Evolutionary conservation across 768 basidiomycete genomes (phyloP), one percentile per base, ranked within the genome.

Genomic region (Mycena albidolilacea): DNA sequence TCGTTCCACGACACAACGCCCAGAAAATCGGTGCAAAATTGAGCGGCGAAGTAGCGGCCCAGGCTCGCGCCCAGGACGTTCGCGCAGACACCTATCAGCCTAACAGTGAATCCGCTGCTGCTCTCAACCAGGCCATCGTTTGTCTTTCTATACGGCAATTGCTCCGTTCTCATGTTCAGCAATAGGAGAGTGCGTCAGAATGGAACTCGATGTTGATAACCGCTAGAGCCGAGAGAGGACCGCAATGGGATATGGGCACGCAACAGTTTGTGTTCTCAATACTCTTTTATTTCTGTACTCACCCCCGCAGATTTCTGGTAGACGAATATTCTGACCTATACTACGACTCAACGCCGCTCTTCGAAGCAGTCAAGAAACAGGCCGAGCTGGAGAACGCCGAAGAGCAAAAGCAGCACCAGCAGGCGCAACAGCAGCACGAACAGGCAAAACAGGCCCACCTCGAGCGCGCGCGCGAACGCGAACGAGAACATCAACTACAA

Each of bases 241-340:
- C 95, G 5, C 94, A 95, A 77, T 96, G 94, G 94, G 95, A 96
- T 79, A 86, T 95, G 48, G 93, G 93, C 19, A 95, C 95, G 15
- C 94, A 96, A 80, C 91, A 93, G 95, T 95, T 76, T 76, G 93
- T 87, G 60, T 17, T 7, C 21, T 58, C 44, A 38, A 30, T 59
- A 15, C 17, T 38, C 30, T 69, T 54, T 39, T 10, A n/a, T 12
- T 12, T 41, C 54, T 30, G 70, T 21, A 54, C 72, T 46, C 19
- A 46, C 44, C 57, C 60, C 46, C 68, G 44, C 70, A 95, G 94
- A 76, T 95, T 94, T 79, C 86, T 90, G n/a, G 91, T 94, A 3
- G 94, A 95, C 77, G 84, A 89, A 79, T 85, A 87, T 70, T 94
- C 94, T 5, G 87, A 90, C 21, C 83, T 95, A 19, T 94, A 93